Conservation (phyloP, 257 asterid genomes). For the Solanum phureja region DNA sequence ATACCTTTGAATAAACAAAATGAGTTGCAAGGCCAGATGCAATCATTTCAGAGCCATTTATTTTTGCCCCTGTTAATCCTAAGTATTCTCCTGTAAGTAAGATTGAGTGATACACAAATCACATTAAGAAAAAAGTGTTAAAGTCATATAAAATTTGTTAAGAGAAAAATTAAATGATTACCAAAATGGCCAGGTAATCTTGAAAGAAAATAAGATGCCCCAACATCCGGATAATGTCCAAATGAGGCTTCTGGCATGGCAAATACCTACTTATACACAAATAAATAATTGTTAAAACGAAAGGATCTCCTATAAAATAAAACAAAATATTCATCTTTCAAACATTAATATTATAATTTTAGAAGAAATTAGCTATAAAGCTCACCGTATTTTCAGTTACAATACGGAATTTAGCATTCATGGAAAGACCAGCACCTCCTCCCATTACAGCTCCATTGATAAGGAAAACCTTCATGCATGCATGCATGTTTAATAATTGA, state of each 20-base stretch:
- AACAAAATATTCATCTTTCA: neutral
- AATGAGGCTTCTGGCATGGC: conserved; percentile 20
- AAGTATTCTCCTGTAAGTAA: conserved; percentile 11
- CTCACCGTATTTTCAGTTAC: conserved; percentile 5
- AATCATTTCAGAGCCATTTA: conserved; percentile 19
- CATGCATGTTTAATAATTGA: neutral
- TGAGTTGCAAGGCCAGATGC: conserved; percentile 26
- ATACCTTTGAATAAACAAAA: conserved; percentile 19
- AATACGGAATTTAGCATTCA: conserved; percentile 5
- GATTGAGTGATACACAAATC: neutral
- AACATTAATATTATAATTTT: too few relatives aligned
- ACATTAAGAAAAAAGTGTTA: too few relatives aligned
- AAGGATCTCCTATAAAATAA: too few relatives aligned
- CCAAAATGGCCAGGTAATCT: conserved; percentile 18
- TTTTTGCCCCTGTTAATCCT: conserved; percentile 9
- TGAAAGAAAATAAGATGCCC: conserved; percentile 18
- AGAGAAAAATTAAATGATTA: neutral
- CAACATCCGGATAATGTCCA: conserved; percentile 13
- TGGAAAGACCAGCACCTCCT: conserved; percentile 9
- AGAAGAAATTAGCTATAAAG: too few relatives aligned
- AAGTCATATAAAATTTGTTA: too few relatives aligned
- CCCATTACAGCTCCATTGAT: conserved; percentile 14
- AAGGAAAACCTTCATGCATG: neutral
- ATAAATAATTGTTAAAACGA: neutral
- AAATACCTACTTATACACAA: neutral